Evolutionary conservation across 2,329 filamentous ascomycete species (phyloP).

Genomic region (Colletotrichum phormii): DNA sequence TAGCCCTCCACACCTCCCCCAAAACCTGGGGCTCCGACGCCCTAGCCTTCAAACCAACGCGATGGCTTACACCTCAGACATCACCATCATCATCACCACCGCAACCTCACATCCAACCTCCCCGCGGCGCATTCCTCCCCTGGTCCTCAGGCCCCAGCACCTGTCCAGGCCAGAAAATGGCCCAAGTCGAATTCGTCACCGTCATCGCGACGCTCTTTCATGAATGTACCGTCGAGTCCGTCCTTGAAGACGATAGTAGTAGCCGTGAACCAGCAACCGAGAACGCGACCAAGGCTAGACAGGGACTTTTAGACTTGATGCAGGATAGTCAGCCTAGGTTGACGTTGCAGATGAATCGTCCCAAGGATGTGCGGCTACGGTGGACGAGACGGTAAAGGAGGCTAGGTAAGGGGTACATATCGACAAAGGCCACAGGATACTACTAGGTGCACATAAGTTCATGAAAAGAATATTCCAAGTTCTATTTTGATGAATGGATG

Average conservation of each 20-base stretch:
- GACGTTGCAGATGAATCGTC: constrained; percentile 6
- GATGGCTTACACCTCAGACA: constrained; percentile 47
- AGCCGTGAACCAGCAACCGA: not conserved
- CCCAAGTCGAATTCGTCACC: constrained; percentile 65
- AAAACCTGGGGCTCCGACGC: constrained; percentile 47
- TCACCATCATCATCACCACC: not conserved
- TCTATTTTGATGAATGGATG: constrained; percentile 1
- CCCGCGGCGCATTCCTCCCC: constrained; percentile 54
- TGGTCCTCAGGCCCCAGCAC: constrained; percentile 62
- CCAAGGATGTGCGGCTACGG: not conserved
- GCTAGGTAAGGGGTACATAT: too few relatives aligned
- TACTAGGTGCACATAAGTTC: not conserved
- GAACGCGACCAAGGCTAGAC: not conserved
- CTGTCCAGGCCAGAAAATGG: constrained; percentile 66
- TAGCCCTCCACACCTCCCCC: constrained; percentile 43
- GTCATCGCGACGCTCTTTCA: constrained; percentile 55
- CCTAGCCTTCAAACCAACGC: constrained; percentile 49
- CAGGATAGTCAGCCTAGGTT: not conserved
- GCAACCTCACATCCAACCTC: not conserved
- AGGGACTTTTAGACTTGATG: not conserved
- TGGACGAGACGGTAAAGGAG: not conserved
- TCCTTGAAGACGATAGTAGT: not conserved
- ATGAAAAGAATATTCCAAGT: not conserved
- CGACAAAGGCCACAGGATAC: not conserved
- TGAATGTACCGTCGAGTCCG: not conserved